Percentiles rank a stretch among this genome's conserved stretches.
Evolutionary conservation across 1,139 yeast genomes (phyloP).

Genomic region (Taphrina populina): DNA sequence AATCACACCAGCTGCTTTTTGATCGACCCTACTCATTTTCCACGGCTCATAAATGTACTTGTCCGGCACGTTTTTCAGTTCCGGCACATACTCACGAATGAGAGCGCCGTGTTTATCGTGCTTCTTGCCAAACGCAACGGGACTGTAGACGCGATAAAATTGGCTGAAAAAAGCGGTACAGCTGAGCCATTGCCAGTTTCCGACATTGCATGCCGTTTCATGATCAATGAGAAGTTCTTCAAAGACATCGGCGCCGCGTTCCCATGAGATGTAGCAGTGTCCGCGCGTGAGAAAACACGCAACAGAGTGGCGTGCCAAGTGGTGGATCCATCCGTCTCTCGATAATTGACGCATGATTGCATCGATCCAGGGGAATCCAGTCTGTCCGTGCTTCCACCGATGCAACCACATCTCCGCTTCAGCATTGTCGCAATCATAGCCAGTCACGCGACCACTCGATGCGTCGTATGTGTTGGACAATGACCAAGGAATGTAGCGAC

Average conservation of each 20-base stretch:
- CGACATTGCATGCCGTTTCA: constrained; percentile 32
- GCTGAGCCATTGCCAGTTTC: constrained; percentile 32
- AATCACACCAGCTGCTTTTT: constrained; percentile 18
- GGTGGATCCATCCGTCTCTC: constrained; percentile 33
- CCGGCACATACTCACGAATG: constrained; percentile 31
- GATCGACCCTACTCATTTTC: constrained; percentile 18
- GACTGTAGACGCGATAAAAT: constrained; percentile 31
- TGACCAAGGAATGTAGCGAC: constrained; percentile 33
- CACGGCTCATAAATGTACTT: constrained; percentile 34
- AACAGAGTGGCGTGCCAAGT: constrained; percentile 32
- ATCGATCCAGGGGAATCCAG: constrained; percentile 34
- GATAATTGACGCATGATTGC: constrained; percentile 33
- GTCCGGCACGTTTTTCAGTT: constrained; percentile 26
- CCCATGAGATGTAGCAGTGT: constrained; percentile 32
- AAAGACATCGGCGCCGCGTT: constrained; percentile 32
- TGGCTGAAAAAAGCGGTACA: constrained; percentile 34
- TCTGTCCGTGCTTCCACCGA: constrained; percentile 28
- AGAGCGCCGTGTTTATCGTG: constrained; percentile 30
- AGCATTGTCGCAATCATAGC: constrained; percentile 11
- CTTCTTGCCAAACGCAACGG: constrained; percentile 31
- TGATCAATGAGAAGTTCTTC: constrained; percentile 32
- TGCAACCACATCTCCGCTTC: constrained; percentile 28
- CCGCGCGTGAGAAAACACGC: constrained; percentile 34
- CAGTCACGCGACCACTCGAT: constrained; percentile 4
- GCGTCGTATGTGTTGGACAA: constrained; percentile 18